These are phyloP conservation scores for Dentipellis fragilis DNA, from an alignment of 768 basidiomycete genomes.

Conservation along the genomic window DNA sequence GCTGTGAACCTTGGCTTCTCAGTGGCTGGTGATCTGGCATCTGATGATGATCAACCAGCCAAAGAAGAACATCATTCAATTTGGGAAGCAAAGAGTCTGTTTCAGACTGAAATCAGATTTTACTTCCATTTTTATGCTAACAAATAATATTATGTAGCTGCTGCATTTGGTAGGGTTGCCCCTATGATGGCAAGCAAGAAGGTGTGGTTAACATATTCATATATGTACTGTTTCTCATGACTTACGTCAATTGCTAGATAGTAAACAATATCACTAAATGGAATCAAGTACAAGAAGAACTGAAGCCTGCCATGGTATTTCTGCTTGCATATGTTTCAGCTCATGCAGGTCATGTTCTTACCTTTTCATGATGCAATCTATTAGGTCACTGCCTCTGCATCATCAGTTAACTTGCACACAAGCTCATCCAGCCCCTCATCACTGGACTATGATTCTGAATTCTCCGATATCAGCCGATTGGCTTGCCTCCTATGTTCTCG, in stretches of 20 bases:
- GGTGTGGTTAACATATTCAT: constrained; percentile 27
- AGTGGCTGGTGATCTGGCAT: constrained; percentile 42
- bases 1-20: constrained; percentile 52
- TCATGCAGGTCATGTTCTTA: background rate
- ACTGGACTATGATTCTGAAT: constrained; percentile 65
- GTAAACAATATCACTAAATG: constrained; percentile 91
- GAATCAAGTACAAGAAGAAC: constrained; percentile 91
- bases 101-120: too few relatives aligned
- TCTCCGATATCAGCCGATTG: constrained; percentile 61
- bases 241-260: constrained; percentile 37
- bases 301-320: constrained; percentile 26
- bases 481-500: constrained; percentile 88
- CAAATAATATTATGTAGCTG: constrained; percentile 23
- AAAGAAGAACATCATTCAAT: constrained; percentile 15
- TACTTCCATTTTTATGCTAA: background rate
- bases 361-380: constrained; percentile 3
- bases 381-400: constrained; percentile 1
- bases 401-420: constrained; percentile 6
- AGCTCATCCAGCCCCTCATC: constrained; percentile 29
- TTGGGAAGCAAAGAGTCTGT: constrained; percentile 41
- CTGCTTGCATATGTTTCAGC: background rate
- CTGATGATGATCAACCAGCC: constrained; percentile 33
- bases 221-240: background rate
- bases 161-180: constrained; percentile 59
- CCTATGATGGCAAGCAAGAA: constrained; percentile 82